A percentile compares a stretch with the other conserved stretches of the same genome.
Evolutionary conservation across 129 eudicot species (phyloP).

Genomic region (Heracleum sosnowskyi): DNA sequence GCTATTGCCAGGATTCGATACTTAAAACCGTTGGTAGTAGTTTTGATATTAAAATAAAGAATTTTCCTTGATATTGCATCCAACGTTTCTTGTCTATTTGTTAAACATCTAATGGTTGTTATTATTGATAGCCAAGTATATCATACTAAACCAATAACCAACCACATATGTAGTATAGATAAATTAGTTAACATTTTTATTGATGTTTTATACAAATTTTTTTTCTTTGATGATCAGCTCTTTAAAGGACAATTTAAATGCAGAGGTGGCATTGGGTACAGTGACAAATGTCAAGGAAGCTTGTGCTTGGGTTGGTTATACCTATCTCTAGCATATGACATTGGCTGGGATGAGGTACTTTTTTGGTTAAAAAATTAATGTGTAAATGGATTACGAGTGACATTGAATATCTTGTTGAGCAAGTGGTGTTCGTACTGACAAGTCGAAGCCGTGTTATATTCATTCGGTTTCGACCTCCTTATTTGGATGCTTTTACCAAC

Average conservation of each 20-base stretch:
- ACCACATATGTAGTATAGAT: too few relatives aligned
- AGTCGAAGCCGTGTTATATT: background rate
- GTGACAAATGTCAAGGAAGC: conserved; percentile 99
- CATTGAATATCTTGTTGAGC: background rate
- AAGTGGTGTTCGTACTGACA: background rate
- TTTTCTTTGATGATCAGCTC: conserved; percentile 45
- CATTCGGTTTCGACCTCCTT: background rate
- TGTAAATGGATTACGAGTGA: background rate
- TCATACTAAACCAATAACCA: too few relatives aligned
- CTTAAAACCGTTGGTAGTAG: too few relatives aligned
- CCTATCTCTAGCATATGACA: conserved; percentile 95
- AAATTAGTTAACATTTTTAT: background rate
- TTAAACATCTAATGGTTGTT: too few relatives aligned
- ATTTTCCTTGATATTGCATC: too few relatives aligned
- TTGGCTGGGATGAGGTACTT: conserved; percentile 99
- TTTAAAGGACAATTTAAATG: conserved; percentile 94
- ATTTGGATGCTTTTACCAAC: background rate
- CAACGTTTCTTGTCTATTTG: too few relatives aligned
- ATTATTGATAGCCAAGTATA: too few relatives aligned
- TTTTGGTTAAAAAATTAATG: background rate
- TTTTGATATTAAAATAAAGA: too few relatives aligned
- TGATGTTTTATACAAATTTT: background rate
- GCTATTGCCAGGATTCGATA: too few relatives aligned
- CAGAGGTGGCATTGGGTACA: conserved; percentile 96
- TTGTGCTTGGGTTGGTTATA: conserved; percentile 99